Conservation (phyloP, 2,329 filamentous ascomycete species). For the Fusarium sp. region DNA sequence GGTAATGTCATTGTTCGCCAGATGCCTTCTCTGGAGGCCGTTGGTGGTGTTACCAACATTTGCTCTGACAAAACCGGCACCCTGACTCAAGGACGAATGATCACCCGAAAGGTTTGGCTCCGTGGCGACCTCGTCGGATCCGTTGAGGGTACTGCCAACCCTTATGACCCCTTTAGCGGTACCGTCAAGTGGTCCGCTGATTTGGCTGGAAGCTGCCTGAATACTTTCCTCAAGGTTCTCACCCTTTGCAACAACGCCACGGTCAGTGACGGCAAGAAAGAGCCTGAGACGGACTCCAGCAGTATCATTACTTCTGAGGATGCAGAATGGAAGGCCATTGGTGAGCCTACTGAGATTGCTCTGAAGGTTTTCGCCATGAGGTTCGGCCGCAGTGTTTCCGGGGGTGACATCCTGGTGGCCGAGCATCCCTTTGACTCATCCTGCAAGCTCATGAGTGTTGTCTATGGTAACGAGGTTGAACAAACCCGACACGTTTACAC, state of each 20-base stretch:
- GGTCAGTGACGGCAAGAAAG: conserved; percentile 63
- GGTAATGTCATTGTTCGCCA: conserved; percentile 76
- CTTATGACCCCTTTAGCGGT: conserved; percentile 72
- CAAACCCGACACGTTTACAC: conserved; percentile 62
- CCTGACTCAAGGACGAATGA: conserved; percentile 75
- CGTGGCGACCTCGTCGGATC: conserved; percentile 65
- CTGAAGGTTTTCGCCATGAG: conserved; percentile 80
- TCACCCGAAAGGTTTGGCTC: conserved; percentile 73
- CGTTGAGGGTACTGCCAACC: conserved; percentile 68
- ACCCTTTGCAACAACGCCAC: conserved; percentile 73
- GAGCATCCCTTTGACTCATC: conserved; percentile 81
- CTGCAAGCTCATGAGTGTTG: conserved; percentile 81
- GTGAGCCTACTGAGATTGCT: conserved; percentile 80
- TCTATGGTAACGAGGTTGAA: conserved; percentile 62
- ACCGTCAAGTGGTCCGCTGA: conserved; percentile 61
- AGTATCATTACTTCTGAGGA: conserved; percentile 62
- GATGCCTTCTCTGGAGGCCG: conserved; percentile 74
- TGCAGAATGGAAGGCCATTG: conserved; percentile 69
- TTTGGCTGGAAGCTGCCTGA: conserved; percentile 58
- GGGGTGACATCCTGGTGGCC: conserved; percentile 64
- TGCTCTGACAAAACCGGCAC: conserved; percentile 80
- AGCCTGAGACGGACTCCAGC: conserved; percentile 61
- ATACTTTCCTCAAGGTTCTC: conserved; percentile 66
- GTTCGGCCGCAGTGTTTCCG: conserved; percentile 67
- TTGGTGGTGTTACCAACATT: conserved; percentile 78